Evolutionary conservation across 345 rosid species (phyloP).

Genomic region (Tarenaya hassleriana): DNA sequence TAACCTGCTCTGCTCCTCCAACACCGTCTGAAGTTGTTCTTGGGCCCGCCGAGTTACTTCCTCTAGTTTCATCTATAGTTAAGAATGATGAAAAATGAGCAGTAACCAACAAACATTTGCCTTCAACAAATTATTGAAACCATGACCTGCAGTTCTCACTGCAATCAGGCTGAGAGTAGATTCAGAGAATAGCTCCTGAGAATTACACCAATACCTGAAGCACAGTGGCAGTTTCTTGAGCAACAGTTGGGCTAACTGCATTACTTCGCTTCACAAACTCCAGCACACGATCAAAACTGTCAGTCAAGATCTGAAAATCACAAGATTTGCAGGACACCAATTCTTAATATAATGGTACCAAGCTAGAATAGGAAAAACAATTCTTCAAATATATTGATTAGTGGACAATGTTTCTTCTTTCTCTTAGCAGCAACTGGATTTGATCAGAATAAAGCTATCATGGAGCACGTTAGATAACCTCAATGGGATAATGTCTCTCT

Average conservation of each 20-base stretch:
- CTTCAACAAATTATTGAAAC: slow-evolving; percentile 11
- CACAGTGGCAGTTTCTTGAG: slow-evolving; percentile 91
- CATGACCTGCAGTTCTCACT: not conserved
- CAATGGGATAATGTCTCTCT: slow-evolving; percentile 7
- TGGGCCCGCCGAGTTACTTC: slow-evolving; percentile 96
- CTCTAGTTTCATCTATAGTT: slow-evolving; percentile 74
- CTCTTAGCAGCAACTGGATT: slow-evolving; percentile 15
- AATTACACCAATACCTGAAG: slow-evolving; percentile 71
- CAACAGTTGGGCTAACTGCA: slow-evolving; percentile 91
- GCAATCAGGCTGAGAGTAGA: slow-evolving; percentile 1
- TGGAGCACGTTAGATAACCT: not conserved
- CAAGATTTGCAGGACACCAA: slow-evolving; percentile 14
- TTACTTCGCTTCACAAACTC: slow-evolving; percentile 93
- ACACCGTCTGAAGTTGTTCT: slow-evolving; percentile 88
- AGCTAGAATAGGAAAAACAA: slow-evolving; percentile 6
- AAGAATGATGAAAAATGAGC: slow-evolving; percentile 6
- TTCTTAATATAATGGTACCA: slow-evolving; percentile 12
- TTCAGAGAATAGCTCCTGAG: slow-evolving; percentile 3
- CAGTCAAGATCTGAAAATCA: slow-evolving; percentile 69
- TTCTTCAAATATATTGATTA: not conserved
- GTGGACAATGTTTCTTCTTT: slow-evolving; percentile 7
- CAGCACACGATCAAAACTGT: slow-evolving; percentile 80
- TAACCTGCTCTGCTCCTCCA: slow-evolving; percentile 96
- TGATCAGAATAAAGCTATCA: slow-evolving; percentile 11
- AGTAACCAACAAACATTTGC: slow-evolving; percentile 7